Percentiles rank a stretch among this genome's conserved stretches.
Conservation (phyloP, 495 filamentous ascomycete genomes). For the Durotheca rogersii region DNA sequence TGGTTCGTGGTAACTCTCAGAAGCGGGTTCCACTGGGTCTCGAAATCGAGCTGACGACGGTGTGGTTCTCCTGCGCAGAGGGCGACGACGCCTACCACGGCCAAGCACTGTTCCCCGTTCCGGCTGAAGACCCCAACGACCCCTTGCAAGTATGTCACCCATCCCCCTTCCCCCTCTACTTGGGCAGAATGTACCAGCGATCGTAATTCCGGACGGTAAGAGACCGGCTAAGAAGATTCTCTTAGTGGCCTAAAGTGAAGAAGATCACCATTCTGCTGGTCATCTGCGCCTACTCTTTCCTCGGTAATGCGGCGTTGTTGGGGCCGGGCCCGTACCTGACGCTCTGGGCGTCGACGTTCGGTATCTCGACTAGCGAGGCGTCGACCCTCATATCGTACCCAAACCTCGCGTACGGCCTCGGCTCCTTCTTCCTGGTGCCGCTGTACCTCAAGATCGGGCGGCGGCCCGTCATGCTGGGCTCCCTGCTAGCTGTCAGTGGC, state of each 20-base stretch:
- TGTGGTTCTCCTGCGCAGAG: slow-evolving; percentile 38
- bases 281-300: slow-evolving; percentile 56
- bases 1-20: slow-evolving; percentile 17
- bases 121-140: slow-evolving; percentile 61
- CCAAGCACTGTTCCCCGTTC: slow-evolving; percentile 60
- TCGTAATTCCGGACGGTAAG: too few relatives aligned
- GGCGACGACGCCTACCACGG: slow-evolving; percentile 61
- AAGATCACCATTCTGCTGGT: slow-evolving; percentile 58
- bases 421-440: slow-evolving; percentile 55
- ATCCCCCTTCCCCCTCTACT: too few relatives aligned
- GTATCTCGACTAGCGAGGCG: slow-evolving; percentile 49
- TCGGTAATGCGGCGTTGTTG: slow-evolving; percentile 55
- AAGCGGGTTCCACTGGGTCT: not conserved
- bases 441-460: slow-evolving; percentile 59
- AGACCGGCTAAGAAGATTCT: too few relatives aligned
- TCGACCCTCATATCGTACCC: slow-evolving; percentile 59
- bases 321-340: slow-evolving; percentile 58
- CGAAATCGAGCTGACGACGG: not conserved
- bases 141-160: slow-evolving; percentile 53
- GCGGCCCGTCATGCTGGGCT: slow-evolving; percentile 56
- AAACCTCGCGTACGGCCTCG: slow-evolving; percentile 59
- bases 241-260: slow-evolving; percentile 55
- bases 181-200: too few relatives aligned
- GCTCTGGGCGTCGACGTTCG: slow-evolving; percentile 53
- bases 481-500: slow-evolving; percentile 46